These are phyloP conservation scores for Kalmusia sp. DNA, from an alignment of 2,329 filamentous ascomycete genomes.

Conservation along the genomic window DNA sequence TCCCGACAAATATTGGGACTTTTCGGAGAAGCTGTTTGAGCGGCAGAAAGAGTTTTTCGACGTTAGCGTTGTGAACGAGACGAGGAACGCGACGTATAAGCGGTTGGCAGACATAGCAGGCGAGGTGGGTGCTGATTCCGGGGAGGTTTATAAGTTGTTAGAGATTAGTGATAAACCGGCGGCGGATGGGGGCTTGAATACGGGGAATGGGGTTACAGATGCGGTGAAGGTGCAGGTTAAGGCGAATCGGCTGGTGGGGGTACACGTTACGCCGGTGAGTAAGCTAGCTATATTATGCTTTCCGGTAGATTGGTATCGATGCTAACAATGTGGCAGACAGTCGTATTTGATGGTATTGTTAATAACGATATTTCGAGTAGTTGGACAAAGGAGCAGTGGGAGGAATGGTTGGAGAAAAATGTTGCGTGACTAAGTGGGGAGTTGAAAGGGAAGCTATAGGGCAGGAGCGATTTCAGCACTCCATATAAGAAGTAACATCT, in stretches of 20 bases:
- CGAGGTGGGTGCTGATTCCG: slow-evolving; percentile 73
- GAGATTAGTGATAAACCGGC: slow-evolving; percentile 71
- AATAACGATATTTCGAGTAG: slow-evolving; percentile 79
- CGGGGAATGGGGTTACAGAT: slow-evolving; percentile 81
- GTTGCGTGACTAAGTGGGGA: slow-evolving; percentile 55
- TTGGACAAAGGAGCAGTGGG: slow-evolving; percentile 83
- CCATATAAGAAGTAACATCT: too few relatives aligned
- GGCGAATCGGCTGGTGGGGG: slow-evolving; percentile 76
- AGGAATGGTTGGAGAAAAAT: slow-evolving; percentile 78
- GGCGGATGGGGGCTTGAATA: slow-evolving; percentile 74
- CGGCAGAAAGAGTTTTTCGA: slow-evolving; percentile 84
- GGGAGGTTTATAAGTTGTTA: slow-evolving; percentile 72
- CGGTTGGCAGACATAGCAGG: slow-evolving; percentile 78
- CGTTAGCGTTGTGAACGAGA: slow-evolving; percentile 81
- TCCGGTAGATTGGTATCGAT: not conserved
- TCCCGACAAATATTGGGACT: slow-evolving; percentile 79
- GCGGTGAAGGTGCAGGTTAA: slow-evolving; percentile 87
- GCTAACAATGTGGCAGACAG: slow-evolving; percentile 59
- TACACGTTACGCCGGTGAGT: slow-evolving; percentile 79
- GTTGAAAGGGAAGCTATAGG: not conserved
- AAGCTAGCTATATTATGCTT: too few relatives aligned
- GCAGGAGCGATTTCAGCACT: not conserved
- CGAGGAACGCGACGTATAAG: slow-evolving; percentile 82
- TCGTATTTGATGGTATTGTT: slow-evolving; percentile 85
- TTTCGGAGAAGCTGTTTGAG: slow-evolving; percentile 72